Base-by-base conservation (phyloP, 2,329 filamentous ascomycete genomes). In the Paradendryphiella salina region DNA sequence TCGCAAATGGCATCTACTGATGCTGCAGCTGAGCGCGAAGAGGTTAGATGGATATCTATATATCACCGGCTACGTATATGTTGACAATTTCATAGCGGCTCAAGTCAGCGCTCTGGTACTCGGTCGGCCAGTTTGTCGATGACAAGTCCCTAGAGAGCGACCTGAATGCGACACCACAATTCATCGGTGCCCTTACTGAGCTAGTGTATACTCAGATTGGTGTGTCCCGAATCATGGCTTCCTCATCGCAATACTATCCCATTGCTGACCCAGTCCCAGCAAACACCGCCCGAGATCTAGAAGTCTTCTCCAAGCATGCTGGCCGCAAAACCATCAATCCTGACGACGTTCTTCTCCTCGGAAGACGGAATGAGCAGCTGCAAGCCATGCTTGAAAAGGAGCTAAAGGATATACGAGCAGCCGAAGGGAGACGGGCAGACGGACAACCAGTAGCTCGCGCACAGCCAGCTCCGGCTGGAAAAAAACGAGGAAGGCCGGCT, bases 91-190 rank as follows among this genome's bases (percentile, higher is more conserved):
- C 14, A 28, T 46, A 96, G 72, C 69, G 71, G 33, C 71, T 75
- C 62, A 75, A 75, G 63, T 73, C 73, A 33, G 70, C 73, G 28
- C 71, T 75, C 49, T 75, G 73, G 73, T 75, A 73, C 63, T 50
- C 65, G 18, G 71, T 75, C 54, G 72, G 73, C 50, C 67, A 73
- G 70, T 93, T 95, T 53, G 89, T 96, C 57, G 93, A 97, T 71
- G 86, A 93, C 59, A 88, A 96, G 69, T 87, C 85, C 14, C 76
- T 90, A 23, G 79, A 82, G 49, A 79, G 86, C 21, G 85, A 89
- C 67, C 82, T 90, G 57, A 96, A 96, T 73, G 90, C 92, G 5
- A 96, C 93, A 20, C 90, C 90, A 1, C 90, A 96, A 67, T 96
- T 95, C 72, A 95, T 95, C 61, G 90, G 87, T 7, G 73, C 73